phyloP scores from a whole-genome alignment of 2,329 filamentous ascomycete species.

The Arthrinium puccinioides region DNA sequence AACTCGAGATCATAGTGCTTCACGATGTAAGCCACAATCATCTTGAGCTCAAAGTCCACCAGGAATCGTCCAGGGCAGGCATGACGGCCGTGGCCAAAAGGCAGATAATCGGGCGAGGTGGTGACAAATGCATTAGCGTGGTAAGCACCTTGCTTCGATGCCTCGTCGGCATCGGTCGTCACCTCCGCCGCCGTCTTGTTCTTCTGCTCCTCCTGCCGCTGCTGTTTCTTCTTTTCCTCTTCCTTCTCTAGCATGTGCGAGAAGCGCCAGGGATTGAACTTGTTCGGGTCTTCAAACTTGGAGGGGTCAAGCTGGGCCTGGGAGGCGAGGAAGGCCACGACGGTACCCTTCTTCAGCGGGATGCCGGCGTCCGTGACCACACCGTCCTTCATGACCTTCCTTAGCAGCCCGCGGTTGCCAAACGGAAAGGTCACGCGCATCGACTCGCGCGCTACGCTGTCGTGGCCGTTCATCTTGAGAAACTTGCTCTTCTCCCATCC shows the following conservation, averaged over 20 bases:
- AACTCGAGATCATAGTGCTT: constrained; percentile 27
- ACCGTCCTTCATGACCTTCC: constrained; percentile 17
- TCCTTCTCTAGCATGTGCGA: no score
- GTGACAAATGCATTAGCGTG: constrained; percentile 27
- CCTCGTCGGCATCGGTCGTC: constrained; percentile 9
- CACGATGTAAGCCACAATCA: constrained; percentile 18
- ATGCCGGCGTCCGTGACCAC: constrained; percentile 24
- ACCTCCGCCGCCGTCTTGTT: constrained; percentile 24
- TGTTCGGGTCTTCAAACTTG: constrained; percentile 23
- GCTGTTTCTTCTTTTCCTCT: no score
- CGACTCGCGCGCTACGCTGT: constrained; percentile 36
- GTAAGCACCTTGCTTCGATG: constrained; percentile 11
- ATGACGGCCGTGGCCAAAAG: constrained; percentile 30
- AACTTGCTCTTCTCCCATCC: neutral
- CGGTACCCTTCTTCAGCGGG: constrained; percentile 22
- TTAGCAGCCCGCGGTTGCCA: constrained; percentile 19
- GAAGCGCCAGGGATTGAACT: constrained; percentile 35
- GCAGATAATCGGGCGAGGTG: constrained; percentile 20
- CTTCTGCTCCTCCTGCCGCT: no score
- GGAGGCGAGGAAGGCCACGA: constrained; percentile 24
- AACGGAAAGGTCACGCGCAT: constrained; percentile 27
- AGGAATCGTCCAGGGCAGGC: constrained; percentile 33
- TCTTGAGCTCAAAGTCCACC: constrained; percentile 30
- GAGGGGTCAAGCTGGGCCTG: constrained; percentile 22
- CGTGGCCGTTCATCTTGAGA: constrained; percentile 24